Base-by-base conservation (phyloP, 495 filamentous ascomycete genomes). In the Podospora fimiseda region DNA sequence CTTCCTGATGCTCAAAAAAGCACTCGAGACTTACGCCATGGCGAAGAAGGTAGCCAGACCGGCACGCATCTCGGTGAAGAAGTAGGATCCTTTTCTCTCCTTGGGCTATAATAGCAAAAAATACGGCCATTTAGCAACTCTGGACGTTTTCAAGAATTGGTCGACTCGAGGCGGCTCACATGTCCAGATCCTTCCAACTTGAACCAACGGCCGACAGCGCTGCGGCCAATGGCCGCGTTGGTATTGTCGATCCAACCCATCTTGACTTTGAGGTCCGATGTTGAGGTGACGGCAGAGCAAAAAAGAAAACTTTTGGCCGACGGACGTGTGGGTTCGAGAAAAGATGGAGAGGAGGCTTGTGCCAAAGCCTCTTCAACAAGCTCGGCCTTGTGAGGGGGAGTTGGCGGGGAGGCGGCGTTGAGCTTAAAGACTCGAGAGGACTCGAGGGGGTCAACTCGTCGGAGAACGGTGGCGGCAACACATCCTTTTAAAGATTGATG, bases 31-130 rank as follows among this genome's bases (percentile, higher is more conserved):
- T 53, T 46, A 89, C 61, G 88, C 87, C 88, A 91, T 91, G 57
- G 87, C 87, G 70, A 90, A 90, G 74, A 91, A 90, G 43, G 88
- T 87, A 24, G 87, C 87, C 2, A 90, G 65, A 49, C 87, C 88
- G 53, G 86, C 88, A 46, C 88, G 82, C 41, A 90, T 66, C 70
- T 91, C 87, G 19, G 86, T 90, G 57, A 87, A 81, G 72, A 91
- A 90, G 58, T 76, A 76, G n/a, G 83, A 82, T 1, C 83, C 84
- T 62, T 87, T 88, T 21, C 87, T 78, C 61, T 86, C 84, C 60
- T 71, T 76, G 44, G 73, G 80, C 77, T 89, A 73, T 81, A 50
- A 27, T 43, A 22, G 11, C 23, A 36, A 41, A 54, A 51, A 45
- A 48, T 4, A n/a, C 8, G 8, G 16, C 8, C 39, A 14, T 41